These are phyloP conservation scores for Mucor irregularis DNA, from an alignment of 371 early-diverging fungal genomes.

Conservation along the genomic window DNA sequence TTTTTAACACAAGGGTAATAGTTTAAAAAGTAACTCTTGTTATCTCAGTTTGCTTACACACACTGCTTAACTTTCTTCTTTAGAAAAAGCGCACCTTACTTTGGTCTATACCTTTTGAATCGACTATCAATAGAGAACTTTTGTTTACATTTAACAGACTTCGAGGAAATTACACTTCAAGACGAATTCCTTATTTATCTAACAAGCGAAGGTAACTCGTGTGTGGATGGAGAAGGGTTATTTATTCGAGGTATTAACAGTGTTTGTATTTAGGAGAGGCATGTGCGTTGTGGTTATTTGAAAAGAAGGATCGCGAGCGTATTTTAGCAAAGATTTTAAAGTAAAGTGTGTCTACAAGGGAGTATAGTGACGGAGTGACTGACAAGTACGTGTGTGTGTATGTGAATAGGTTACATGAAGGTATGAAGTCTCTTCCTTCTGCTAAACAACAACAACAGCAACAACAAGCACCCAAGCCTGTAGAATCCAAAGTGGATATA, in stretches of 20 bases:
- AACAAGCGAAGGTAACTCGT: conserved; percentile 55
- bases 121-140: conserved; percentile 68
- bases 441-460: conserved; percentile 1
- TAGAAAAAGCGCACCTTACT: conserved; percentile 48
- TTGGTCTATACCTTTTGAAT: conserved; percentile 72
- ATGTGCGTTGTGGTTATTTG: conserved; percentile 78
- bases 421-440: conserved; percentile 27
- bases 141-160: conserved; percentile 53
- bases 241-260: background rate
- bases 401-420: conserved; percentile 29
- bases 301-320: conserved; percentile 64
- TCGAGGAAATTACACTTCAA: conserved; percentile 61
- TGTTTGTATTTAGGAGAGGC: conserved; percentile 36
- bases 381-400: too few species aligned
- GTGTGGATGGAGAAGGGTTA: background rate
- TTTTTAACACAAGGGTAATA: conserved; percentile 61
- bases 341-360: conserved; percentile 34
- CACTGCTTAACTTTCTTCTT: too few species aligned
- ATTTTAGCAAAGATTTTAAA: conserved; percentile 57
- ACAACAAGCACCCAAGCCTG: conserved; percentile 4
- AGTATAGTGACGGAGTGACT: background rate
- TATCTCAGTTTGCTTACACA: too few species aligned
- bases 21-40: background rate
- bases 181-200: conserved; percentile 73
- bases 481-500: conserved; percentile 28